phyloP scores from a whole-genome alignment of 2,329 filamentous ascomycete species.

The Xylaria sp. region DNA sequence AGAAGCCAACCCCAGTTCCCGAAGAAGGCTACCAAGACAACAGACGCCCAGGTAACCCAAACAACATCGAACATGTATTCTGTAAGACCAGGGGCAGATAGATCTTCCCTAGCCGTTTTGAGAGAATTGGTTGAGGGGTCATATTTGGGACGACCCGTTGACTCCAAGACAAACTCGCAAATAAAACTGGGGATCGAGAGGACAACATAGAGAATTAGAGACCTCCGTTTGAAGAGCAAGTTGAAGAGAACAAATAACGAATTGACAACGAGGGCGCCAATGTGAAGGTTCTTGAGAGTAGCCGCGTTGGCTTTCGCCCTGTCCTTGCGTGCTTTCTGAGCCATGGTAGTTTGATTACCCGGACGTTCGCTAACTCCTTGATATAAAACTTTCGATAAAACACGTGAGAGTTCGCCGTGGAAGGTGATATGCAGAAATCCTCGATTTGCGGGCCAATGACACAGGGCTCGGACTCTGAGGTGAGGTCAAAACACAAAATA shows the following conservation, averaged over 20 bases:
- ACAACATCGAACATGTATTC: slow-evolving; percentile 98
- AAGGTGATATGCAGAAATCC: neutral
- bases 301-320: slow-evolving; percentile 81
- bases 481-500: neutral
- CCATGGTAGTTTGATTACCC: slow-evolving; percentile 57
- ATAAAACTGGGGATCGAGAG: slow-evolving; percentile 79
- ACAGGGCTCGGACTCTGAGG: neutral
- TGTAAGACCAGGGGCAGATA: slow-evolving; percentile 86
- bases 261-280: slow-evolving; percentile 79
- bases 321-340: slow-evolving; percentile 72
- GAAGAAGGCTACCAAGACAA: slow-evolving; percentile 77
- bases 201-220: slow-evolving; percentile 74
- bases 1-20: slow-evolving; percentile 79
- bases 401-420: neutral
- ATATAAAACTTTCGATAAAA: neutral
- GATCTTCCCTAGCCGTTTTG: slow-evolving; percentile 83
- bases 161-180: slow-evolving; percentile 88
- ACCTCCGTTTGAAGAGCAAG: slow-evolving; percentile 73
- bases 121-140: slow-evolving; percentile 73
- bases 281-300: slow-evolving; percentile 83
- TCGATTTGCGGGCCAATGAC: slow-evolving; percentile 1
- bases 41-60: slow-evolving; percentile 90
- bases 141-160: slow-evolving; percentile 81
- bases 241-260: slow-evolving; percentile 78
- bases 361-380: neutral